These are phyloP conservation scores for Cytidiella melzeri DNA, from an alignment of 768 basidiomycete species.

Conservation along the genomic window DNA sequence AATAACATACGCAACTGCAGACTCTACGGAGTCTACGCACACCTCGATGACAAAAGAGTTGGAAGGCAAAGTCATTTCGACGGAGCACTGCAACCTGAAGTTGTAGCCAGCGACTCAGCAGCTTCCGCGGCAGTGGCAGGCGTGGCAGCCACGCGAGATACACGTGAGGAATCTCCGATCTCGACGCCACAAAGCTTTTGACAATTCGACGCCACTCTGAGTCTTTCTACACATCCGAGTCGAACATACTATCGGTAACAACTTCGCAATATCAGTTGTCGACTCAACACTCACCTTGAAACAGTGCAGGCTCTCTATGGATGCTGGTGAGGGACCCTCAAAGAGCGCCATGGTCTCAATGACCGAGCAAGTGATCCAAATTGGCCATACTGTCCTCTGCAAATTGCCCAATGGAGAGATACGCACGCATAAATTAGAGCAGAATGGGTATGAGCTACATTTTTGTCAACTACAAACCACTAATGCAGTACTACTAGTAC, in stretches of 20 bases:
- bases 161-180: background rate
- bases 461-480: background rate
- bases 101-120: no score
- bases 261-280: no score
- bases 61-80: background rate
- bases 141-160: background rate
- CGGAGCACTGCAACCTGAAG: background rate
- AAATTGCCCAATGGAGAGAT: constrained; percentile 75
- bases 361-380: constrained; percentile 38
- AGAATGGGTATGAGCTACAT: constrained; percentile 52
- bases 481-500: constrained; percentile 38
- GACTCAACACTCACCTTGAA: no score
- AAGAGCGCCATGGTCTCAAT: constrained; percentile 1
- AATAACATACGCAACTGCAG: constrained; percentile 54
- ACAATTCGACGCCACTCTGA: no score
- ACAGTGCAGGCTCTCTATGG: no score
- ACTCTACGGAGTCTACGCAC: constrained; percentile 73
- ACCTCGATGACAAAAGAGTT: constrained; percentile 25
- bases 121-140: no score
- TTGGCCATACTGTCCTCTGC: constrained; percentile 75
- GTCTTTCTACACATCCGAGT: no score
- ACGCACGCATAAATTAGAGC: constrained; percentile 66
- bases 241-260: no score
- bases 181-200: background rate
- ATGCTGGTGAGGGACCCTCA: constrained; percentile 21